Evolutionary conservation across 202 grass and related monocot species (phyloP).

Genomic region (Digitaria exilis): DNA sequence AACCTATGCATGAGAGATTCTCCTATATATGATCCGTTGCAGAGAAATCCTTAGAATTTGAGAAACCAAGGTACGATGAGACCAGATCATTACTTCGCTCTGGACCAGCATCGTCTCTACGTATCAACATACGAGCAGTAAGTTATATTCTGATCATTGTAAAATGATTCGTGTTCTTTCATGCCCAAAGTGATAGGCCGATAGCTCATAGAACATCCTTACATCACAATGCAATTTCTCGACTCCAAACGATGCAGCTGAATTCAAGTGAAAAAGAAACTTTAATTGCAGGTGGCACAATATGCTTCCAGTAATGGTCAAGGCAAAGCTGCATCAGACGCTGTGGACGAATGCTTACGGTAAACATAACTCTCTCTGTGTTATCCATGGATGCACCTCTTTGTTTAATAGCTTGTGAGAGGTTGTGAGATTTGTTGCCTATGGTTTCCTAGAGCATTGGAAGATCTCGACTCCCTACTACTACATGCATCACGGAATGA

Average conservation of each 20-base stretch:
- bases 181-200: background rate
- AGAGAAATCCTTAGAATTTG: slow-evolving; percentile 79
- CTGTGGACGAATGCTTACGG: slow-evolving; percentile 87
- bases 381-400: background rate
- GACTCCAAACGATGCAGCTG: slow-evolving; percentile 16
- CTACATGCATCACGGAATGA: slow-evolving; percentile 77
- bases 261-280: slow-evolving; percentile 7
- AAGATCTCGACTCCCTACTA: slow-evolving; percentile 86
- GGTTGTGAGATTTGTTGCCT: slow-evolving; percentile 14
- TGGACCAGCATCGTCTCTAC: slow-evolving; percentile 76
- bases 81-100: slow-evolving; percentile 82
- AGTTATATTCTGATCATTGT: slow-evolving; percentile 14
- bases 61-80: slow-evolving; percentile 70
- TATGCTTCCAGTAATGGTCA: slow-evolving; percentile 81
- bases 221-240: slow-evolving; percentile 3
- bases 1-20: background rate
- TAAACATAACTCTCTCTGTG: slow-evolving; percentile 5
- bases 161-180: background rate
- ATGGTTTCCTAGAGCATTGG: slow-evolving; percentile 68
- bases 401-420: background rate
- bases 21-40: slow-evolving; percentile 29
- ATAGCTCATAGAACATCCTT: background rate
- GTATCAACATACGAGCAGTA: slow-evolving; percentile 89
- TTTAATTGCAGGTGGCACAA: slow-evolving; percentile 80
- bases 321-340: slow-evolving; percentile 78